A percentile compares a stretch with the other conserved stretches of the same genome.
Conservation (phyloP, 2,329 filamentous ascomycete genomes). For the Westerdykella sp. region DNA sequence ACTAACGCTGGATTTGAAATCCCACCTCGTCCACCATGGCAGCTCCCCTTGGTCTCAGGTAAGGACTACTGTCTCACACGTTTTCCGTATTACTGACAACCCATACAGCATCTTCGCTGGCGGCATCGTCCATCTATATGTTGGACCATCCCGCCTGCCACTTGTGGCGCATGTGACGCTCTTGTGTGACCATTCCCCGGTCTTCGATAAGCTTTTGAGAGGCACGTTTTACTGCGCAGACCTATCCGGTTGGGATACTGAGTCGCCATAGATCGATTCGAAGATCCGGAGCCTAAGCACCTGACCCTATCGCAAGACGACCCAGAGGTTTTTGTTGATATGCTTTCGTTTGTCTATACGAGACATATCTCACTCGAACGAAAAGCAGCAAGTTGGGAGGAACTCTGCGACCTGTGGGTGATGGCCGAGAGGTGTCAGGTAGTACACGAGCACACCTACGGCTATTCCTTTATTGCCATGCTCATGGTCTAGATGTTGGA, state of each 20-base stretch:
- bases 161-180: conserved; percentile 13
- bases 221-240: conserved; percentile 5
- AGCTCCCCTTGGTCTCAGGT: background rate
- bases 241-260: background rate
- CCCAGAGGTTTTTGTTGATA: conserved; percentile 3
- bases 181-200: conserved; percentile 10
- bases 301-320: conserved; percentile 7
- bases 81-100: background rate
- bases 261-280: background rate
- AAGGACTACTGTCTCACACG: background rate
- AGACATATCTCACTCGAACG: background rate
- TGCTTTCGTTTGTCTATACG: conserved; percentile 9
- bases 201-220: conserved; percentile 10
- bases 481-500: background rate
- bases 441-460: background rate
- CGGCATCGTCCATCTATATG: conserved; percentile 4
- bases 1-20: too few relatives aligned
- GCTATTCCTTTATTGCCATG: background rate
- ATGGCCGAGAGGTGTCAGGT: conserved; percentile 8
- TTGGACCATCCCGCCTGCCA: conserved; percentile 2
- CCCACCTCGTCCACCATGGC: too few relatives aligned
- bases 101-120: conserved; percentile 4
- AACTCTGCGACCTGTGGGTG: conserved; percentile 8
- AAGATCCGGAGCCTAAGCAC: background rate
- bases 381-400: background rate